Evolutionary conservation across 2,329 filamentous ascomycete species (phyloP).

Genomic region (Nemania abortiva): DNA sequence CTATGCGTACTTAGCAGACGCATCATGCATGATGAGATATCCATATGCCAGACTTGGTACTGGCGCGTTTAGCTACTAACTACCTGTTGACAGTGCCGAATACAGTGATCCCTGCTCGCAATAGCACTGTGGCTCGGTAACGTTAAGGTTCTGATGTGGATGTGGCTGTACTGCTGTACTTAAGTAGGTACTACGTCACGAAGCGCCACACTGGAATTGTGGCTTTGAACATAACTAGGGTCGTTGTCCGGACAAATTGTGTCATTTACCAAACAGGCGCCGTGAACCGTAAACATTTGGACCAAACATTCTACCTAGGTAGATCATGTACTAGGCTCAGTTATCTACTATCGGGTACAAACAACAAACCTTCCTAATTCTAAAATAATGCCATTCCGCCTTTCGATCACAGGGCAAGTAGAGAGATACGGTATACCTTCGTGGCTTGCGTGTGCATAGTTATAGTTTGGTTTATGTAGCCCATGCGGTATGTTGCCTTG

Average conservation of each 20-base stretch:
- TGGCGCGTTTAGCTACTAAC: neutral
- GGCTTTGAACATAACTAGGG: neutral
- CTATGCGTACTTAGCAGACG: neutral
- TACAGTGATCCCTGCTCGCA: too few relatives aligned
- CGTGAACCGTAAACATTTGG: conserved; percentile 35
- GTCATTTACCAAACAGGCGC: conserved; percentile 34
- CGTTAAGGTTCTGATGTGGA: too few relatives aligned
- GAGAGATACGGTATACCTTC: neutral
- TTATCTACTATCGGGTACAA: neutral
- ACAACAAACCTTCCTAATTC: neutral
- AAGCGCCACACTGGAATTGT: neutral
- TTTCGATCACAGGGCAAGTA: neutral
- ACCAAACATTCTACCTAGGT: neutral
- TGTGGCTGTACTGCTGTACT: too few relatives aligned
- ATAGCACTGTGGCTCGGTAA: too few relatives aligned
- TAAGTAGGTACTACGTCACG: neutral
- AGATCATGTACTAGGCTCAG: too few relatives aligned
- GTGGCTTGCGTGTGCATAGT: neutral
- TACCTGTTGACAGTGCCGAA: neutral
- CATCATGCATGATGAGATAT: conserved; percentile 17
- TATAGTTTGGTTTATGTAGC: neutral
- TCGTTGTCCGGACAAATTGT: conserved; percentile 49
- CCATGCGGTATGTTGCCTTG: conserved; percentile 27
- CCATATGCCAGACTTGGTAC: neutral
- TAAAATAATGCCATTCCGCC: conserved; percentile 1